phyloP scores from a whole-genome alignment of 441 rosid genomes.

The Erodium moschatum region DNA sequence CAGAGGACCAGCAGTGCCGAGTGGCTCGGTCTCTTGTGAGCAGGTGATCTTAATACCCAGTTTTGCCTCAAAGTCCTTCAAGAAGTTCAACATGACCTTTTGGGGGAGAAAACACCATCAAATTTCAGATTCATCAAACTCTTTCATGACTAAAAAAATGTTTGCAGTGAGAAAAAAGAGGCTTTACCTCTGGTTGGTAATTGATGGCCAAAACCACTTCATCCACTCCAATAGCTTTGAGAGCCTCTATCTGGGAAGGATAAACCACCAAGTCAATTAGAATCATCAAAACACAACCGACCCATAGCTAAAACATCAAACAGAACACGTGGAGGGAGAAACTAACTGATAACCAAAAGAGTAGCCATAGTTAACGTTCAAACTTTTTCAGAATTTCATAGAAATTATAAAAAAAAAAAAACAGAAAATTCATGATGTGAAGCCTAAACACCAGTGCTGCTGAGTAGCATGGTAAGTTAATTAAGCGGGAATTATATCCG shows the following conservation, averaged over 20 bases:
- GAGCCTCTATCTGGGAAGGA: constrained; percentile 1
- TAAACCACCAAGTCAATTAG: not conserved
- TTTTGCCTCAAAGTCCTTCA: constrained; percentile 80
- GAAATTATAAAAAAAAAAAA: not conserved
- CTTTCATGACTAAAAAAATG: not conserved
- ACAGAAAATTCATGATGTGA: not conserved
- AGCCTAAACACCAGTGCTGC: not conserved
- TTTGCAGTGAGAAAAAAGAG: not conserved
- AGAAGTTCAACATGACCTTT: constrained; percentile 86
- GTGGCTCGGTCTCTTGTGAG: constrained; percentile 98
- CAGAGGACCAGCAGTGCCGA: constrained; percentile 97
- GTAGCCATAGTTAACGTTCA: not conserved
- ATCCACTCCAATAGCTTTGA: not conserved
- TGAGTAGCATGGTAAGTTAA: not conserved
- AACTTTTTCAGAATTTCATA: not conserved
- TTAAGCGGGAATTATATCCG: too few relatives aligned
- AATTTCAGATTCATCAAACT: not conserved
- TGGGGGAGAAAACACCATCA: constrained; percentile 15
- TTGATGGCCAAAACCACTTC: constrained; percentile 4
- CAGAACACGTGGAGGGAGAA: not conserved
- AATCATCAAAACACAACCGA: not conserved
- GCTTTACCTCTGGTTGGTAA: not conserved
- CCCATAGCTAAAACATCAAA: not conserved
- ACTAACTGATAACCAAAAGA: not conserved
- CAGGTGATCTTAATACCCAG: constrained; percentile 85